Base-by-base conservation (phyloP, 1,284 basidiomycete genomes). In the Ustilago curta region DNA sequence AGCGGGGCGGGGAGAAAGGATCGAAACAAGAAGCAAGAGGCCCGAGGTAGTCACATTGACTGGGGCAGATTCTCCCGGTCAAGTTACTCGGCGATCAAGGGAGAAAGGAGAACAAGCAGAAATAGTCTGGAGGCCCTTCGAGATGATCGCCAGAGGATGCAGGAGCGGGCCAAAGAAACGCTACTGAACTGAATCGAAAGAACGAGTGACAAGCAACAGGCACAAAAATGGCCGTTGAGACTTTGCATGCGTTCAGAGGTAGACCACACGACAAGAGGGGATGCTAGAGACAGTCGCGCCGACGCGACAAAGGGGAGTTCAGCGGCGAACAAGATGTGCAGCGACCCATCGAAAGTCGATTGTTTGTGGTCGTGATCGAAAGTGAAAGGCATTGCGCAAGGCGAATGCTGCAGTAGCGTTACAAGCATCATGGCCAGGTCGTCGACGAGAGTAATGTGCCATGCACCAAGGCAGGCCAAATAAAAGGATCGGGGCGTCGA, bases 111-210 rank as follows among this genome's bases (percentile, higher is more conserved):
- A 39, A 25, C 19, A 29, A 29, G 16, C 2, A 52, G 21, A 19
- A 16, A 25, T 29, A 27, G 25, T 27, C 49, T 31, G 37, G n/a
- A 11, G 19, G 18, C 25, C 50, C 31, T 29, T 29, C 32, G 18
- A 19, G 19, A 43, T 12, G 19, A 31, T 31, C 31, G 54, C 51
- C 55, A 21, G 40, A 31, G 44, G 54, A 50, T n/a, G 39, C 12
- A 39, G 51, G 66, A 69, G 60, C 60, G 56, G 47, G 60, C 66
- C 59, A 63, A 9, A 25, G 32, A 40, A 21, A 53, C 49, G 42
- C 59, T 69, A 62, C 59, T 27, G 47, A 11, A 21, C 16, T 48
- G 45, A 18, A 29, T 35, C 48, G 32, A 23, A 11, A 42, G 32
- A 19, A 35, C 8, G 8, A 43, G 35, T 21, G 55, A 21, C 55